Conservation (phyloP, 106 monocot genomes). For the Phalaenopsis aphrodite region DNA sequence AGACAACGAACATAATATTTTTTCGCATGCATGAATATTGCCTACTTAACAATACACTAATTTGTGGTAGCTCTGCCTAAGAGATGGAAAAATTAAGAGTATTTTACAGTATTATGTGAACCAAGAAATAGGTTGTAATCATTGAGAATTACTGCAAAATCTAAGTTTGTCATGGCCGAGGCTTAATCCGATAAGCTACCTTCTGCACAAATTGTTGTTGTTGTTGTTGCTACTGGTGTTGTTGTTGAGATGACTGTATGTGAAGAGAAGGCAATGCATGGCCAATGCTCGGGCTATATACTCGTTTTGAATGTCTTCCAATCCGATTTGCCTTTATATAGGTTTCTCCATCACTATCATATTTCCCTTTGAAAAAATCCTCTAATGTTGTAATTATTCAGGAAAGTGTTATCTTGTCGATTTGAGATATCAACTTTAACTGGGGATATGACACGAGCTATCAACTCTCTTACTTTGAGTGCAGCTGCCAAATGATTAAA, state of each 20-base stretch:
- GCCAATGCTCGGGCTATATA: constrained; percentile 4
- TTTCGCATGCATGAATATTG: no score
- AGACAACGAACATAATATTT: no score
- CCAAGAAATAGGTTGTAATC: neutral
- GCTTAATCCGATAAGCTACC: constrained; percentile 39
- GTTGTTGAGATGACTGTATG: constrained; percentile 9
- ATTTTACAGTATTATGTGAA: neutral
- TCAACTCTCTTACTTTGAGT: no score
- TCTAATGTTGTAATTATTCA: no score
- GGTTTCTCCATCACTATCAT: no score
- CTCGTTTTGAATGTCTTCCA: constrained; percentile 17
- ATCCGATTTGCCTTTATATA: constrained; percentile 69
- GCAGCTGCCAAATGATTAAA: no score
- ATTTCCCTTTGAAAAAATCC: no score
- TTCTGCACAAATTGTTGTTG: constrained; percentile 18
- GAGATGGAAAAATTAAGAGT: neutral
- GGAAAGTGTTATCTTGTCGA: no score
- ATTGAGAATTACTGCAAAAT: constrained; percentile 14
- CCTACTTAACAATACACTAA: no score
- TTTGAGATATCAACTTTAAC: no score
- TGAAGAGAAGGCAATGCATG: neutral
- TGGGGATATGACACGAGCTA: no score
- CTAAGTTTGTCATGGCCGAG: constrained; percentile 6
- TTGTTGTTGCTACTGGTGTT: constrained; percentile 18
- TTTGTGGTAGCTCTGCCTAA: neutral